Conservation (phyloP, 2,329 filamentous ascomycete genomes). For the Pseudogymnoascus verrucosus region DNA sequence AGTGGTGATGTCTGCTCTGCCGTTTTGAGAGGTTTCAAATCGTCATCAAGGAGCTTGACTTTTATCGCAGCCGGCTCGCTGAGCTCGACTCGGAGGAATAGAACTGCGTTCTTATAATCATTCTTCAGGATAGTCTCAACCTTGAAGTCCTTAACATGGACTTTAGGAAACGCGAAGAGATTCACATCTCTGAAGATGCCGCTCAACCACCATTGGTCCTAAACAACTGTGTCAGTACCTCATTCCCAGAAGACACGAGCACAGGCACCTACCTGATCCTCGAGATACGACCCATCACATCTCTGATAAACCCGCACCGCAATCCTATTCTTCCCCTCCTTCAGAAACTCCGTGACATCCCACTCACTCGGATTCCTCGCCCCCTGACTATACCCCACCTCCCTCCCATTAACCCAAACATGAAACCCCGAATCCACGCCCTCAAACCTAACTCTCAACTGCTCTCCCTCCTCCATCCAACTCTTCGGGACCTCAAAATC, state of each 20-base stretch:
- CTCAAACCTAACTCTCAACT: conserved; percentile 47
- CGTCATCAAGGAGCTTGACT: conserved; percentile 30
- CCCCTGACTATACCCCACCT: conserved; percentile 49
- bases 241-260: conserved; percentile 10
- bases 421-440: conserved; percentile 51
- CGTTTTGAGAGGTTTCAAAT: conserved; percentile 17
- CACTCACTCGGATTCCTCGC: conserved; percentile 50
- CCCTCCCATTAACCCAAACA: conserved; percentile 46
- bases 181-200: conserved; percentile 48
- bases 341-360: conserved; percentile 41
- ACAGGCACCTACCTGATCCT: conserved; percentile 35
- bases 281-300: conserved; percentile 48
- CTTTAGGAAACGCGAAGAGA: conserved; percentile 39
- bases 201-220: conserved; percentile 46
- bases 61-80: conserved; percentile 27
- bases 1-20: neutral
- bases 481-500: conserved; percentile 38
- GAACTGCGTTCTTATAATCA: conserved; percentile 41
- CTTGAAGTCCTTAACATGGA: conserved; percentile 42
- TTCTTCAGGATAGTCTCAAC: conserved; percentile 45
- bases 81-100: conserved; percentile 42
- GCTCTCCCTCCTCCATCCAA: conserved; percentile 23
- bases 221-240: neutral
- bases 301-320: conserved; percentile 48
- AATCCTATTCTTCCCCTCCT: conserved; percentile 34